Evolutionary conservation across 163 green algal genomes (phyloP), one percentile per base, ranked within the genome.

Genomic region (Trebouxiophyceae sp.): DNA sequence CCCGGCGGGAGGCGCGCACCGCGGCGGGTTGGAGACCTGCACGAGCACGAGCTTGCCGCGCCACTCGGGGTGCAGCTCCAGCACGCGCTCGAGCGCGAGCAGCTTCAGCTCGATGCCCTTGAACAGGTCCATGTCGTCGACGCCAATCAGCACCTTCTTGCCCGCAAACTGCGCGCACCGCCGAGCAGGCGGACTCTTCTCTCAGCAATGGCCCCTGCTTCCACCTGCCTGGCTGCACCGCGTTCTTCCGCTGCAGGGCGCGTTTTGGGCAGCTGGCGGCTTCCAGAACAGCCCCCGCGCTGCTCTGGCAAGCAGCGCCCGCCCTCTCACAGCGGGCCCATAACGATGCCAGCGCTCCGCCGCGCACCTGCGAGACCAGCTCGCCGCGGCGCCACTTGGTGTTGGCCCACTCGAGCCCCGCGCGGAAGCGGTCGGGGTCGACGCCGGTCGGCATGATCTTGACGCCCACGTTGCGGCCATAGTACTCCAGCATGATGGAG

Each of bases 71-170:
- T 97, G 89, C 60, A 90, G 67, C 24, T 89, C 79, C 71, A 99
- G 77, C 61, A 99, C 69, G 20, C 78, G 68, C 72, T 96, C 86
- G 68, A 95, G 88, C 0, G 93, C 93, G 71, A 84, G 72, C 65
- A 98, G 80, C 81, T 97, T 97, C 3, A 98, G 85, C 70, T 97
- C 93, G 54, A 99, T 96, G 33, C 93, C 93, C 77, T 99, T 99
- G 81, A 99, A 99, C 39, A 90, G 68, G 72, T 99, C 93, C 80
- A 98, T 89, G 80, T 99, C 93, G 70, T 98, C 93, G 34, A 97
- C 82, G 7, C 91, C 93, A 39, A 98, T 70, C 65, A 95, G 70
- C 63, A 95, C 82, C 20, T 76, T 95, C 78, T 87, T 81, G 22
- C 84, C 89, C 65, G 78, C 60, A 57, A 88, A 92, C 79, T 96